A percentile compares a stretch with the other conserved stretches of the same genome.
phyloP scores from a whole-genome alignment of 2,329 filamentous ascomycete species.

The Westerdykella aurantiaca region DNA sequence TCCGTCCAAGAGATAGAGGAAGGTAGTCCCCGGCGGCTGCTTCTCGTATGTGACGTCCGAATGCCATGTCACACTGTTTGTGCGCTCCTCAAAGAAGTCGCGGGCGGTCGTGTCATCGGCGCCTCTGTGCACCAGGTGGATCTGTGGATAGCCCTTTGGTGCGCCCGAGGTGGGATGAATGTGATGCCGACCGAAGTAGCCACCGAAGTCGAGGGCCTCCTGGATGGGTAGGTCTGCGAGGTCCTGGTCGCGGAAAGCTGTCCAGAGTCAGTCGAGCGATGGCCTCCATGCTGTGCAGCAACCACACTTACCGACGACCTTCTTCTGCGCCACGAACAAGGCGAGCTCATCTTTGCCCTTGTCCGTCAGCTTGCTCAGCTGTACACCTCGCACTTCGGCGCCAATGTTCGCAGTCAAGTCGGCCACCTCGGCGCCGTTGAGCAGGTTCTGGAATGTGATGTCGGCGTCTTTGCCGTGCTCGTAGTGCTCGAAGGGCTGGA shows the following conservation, averaged over 20 bases:
- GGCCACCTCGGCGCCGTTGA: constrained; percentile 49
- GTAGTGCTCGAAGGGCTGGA: constrained; percentile 64
- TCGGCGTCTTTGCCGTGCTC: constrained; percentile 75
- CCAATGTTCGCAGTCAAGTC: constrained; percentile 70
- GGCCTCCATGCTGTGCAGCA: background rate
- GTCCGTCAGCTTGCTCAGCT: constrained; percentile 61
- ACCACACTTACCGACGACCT: constrained; percentile 56
- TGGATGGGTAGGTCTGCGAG: constrained; percentile 59
- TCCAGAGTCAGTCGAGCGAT: constrained; percentile 2
- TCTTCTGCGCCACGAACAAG: constrained; percentile 67
- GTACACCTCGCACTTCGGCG: constrained; percentile 64
- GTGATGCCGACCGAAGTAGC: constrained; percentile 75
- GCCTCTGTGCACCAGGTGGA: constrained; percentile 73
- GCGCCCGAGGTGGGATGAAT: constrained; percentile 75
- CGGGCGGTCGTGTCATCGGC: constrained; percentile 57
- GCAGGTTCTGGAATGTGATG: constrained; percentile 60
- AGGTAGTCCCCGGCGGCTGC: constrained; percentile 85
- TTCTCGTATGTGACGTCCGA: constrained; percentile 82
- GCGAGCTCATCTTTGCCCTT: constrained; percentile 73
- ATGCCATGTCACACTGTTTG: constrained; percentile 83
- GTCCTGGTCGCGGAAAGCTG: constrained; percentile 69
- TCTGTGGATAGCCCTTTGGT: constrained; percentile 65
- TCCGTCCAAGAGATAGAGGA: constrained; percentile 80
- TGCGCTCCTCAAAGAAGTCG: constrained; percentile 62
- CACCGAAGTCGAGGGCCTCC: constrained; percentile 62